phyloP scores from a whole-genome alignment of 2,329 filamentous ascomycete species.

The Phaeomoniella chlamydospora region DNA sequence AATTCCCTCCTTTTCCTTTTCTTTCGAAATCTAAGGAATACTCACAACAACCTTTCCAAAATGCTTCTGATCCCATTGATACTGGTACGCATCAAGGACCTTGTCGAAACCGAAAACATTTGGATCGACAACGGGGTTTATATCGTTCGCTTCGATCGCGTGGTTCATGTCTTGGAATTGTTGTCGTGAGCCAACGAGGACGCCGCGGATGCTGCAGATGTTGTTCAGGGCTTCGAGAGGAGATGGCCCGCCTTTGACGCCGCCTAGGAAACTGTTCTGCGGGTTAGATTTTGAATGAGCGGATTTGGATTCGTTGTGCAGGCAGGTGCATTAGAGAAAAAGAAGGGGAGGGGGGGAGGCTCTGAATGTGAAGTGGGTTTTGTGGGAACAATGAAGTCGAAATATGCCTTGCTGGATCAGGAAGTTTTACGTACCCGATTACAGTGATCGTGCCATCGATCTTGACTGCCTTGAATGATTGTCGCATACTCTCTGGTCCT shows the following conservation, averaged over 20 bases:
- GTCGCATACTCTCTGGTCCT: conserved; percentile 43
- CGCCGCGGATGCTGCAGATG: conserved; percentile 41
- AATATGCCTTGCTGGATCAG: conserved; percentile 35
- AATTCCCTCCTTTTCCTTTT: neutral
- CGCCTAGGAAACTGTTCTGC: conserved; percentile 47
- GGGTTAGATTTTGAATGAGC: too few species aligned
- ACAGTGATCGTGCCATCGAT: conserved; percentile 36
- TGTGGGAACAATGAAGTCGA: conserved; percentile 39
- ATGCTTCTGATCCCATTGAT: conserved; percentile 39
- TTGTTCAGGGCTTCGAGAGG: conserved; percentile 37
- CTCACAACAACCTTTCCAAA: conserved; percentile 41
- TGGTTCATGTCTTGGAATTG: conserved; percentile 46
- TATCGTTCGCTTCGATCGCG: conserved; percentile 43
- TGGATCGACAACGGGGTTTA: conserved; percentile 44
- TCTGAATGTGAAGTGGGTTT: too few species aligned
- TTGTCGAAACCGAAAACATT: conserved; percentile 40
- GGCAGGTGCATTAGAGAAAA: too few species aligned
- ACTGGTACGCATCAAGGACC: conserved; percentile 38
- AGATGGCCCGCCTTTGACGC: conserved; percentile 22
- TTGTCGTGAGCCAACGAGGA: conserved; percentile 40
- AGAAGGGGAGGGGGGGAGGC: too few species aligned
- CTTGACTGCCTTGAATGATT: conserved; percentile 34
- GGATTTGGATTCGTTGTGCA: too few species aligned
- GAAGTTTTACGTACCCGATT: conserved; percentile 24
- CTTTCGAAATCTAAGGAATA: conserved; percentile 12